Evolutionary conservation across 805 yeast genomes (phyloP).

Genomic region (Komagataella mondaviorum): DNA sequence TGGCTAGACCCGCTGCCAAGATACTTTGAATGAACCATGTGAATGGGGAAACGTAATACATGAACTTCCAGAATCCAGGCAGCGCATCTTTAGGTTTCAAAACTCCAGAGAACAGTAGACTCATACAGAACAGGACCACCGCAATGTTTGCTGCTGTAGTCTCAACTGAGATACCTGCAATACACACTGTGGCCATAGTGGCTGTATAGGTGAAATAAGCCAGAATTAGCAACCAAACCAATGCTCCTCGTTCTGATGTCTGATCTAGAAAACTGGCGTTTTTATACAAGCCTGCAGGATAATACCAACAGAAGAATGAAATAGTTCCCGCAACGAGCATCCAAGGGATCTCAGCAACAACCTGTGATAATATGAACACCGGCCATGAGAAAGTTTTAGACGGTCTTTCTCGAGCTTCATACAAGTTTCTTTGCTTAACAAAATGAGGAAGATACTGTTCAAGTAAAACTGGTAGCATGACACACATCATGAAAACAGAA

Average conservation of each 20-base stretch:
- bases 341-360: conserved; percentile 57
- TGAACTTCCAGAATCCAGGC: conserved; percentile 65
- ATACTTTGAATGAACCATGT: conserved; percentile 49
- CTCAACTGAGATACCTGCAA: conserved; percentile 44
- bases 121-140: conserved; percentile 42
- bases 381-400: conserved; percentile 59
- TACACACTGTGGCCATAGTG: conserved; percentile 43
- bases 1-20: conserved; percentile 42
- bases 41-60: conserved; percentile 63
- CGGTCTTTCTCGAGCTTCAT: conserved; percentile 64
- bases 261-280: conserved; percentile 40
- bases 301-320: conserved; percentile 51
- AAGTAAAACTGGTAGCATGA: conserved; percentile 39
- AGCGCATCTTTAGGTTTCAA: conserved; percentile 29
- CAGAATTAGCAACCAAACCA: conserved; percentile 24
- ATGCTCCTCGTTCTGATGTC: conserved; percentile 38
- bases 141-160: conserved; percentile 54
- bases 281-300: conserved; percentile 52
- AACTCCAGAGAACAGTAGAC: conserved; percentile 68
- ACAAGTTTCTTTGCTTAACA: conserved; percentile 47
- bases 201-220: conserved; percentile 40
- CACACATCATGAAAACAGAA: conserved; percentile 54
- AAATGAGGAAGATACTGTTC: conserved; percentile 54
- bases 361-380: conserved; percentile 46
- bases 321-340: conserved; percentile 49